Base-by-base conservation (phyloP, 2,329 filamentous ascomycete genomes). In the Aureobasidium sp. region DNA sequence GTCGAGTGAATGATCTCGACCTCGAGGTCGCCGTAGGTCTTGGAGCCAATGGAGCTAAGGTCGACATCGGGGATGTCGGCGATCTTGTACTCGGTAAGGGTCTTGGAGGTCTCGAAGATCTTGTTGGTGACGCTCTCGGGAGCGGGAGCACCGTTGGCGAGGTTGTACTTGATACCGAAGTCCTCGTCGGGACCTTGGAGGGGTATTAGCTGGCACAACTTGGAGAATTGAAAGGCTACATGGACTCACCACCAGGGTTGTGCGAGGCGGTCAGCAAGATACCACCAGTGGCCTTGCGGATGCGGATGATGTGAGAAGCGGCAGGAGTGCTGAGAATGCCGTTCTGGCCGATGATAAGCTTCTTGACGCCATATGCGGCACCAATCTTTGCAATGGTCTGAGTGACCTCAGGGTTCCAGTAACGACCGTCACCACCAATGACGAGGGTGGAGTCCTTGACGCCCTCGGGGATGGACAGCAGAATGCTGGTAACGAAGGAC, bases 141-240 rank as follows among this genome's bases (percentile, higher is more conserved):
- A 62, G 94, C 94, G 47, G 94, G 94, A 62, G 92, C 94, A 70
- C 94, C 94, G 73, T 99, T 97, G 75, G 91, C 82, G 64, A 99
- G 83, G 83, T 99, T 99, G 85, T 99, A 99, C 82, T 99, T 99
- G 87, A 99, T 99, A 70, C 94, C 94, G 71, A 99, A 99, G 78
- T 99, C 94, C 75, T 94, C 89, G 69, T 85, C 88, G 65, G 94
- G 94, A 57, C 92, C 91, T 96, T 69, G 2, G 51, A 52, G 44
- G 29, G 34, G 26, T 60, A 32, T 53, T 29, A 46, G 39, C 52
- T 51, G 13, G 20, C 51, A 23, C 34, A n/a, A 17, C 17, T 41
- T 17, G 27, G 2, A 8, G 41, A 29, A 48, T 39, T 48, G 29
- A 12, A 1, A 3, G 12, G 42, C 26, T 20, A 7, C 23, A 32